Evolutionary conservation across 1,139 yeast genomes (phyloP), one percentile per base, ranked within the genome.

Genomic region (Blastobotrys buckinghamii): DNA sequence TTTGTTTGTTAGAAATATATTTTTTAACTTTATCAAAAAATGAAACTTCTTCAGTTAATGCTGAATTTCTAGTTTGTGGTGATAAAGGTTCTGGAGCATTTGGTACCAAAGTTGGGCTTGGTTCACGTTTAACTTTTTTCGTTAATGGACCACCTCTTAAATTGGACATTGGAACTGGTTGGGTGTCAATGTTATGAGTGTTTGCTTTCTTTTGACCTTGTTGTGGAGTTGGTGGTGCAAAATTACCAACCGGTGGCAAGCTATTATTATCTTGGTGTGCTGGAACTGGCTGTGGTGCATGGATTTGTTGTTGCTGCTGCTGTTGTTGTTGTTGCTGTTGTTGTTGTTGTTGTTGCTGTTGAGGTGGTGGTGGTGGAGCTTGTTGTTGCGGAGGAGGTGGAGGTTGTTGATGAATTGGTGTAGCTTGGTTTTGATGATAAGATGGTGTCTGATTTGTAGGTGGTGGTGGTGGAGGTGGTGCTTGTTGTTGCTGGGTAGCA

Each of bases 181-280:
- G 64, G 10, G 51, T 51, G 33, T 57, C 60, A 33, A 17, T 37
- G 9, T 13, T 9, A 1, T 29, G 39, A 19, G 42, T 49, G 6
- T 27, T 12, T 17, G 22, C 13, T 26, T 45, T 45, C 15, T 34
- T 35, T 16, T 43, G 22, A 4, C 40, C 35, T 24, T 45, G 43
- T n/a, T 39, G 43, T 7, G 51, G 49, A 7, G 50, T 53, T 19
- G 89, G 90, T 10, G 96, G 95, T 33, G 94, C 95, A 66, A 92
- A 92, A 63, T 83, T 90, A 6, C 98, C 98, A 36, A 92, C 90
- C 6, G 98, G 97, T 16, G 98, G 98, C 52, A 92, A 74, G 58
- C 42, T 46, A 17, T 38, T 38, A 10, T 35, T 19, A 6, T 9
- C 42, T 27, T 27, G 43, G 8, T 6, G 20, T 12, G 45, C 24